Percentiles rank a stretch among this genome's conserved stretches.
Evolutionary conservation across 2,329 filamentous ascomycete species (phyloP).

Genomic region (Fusarium veterinarium): DNA sequence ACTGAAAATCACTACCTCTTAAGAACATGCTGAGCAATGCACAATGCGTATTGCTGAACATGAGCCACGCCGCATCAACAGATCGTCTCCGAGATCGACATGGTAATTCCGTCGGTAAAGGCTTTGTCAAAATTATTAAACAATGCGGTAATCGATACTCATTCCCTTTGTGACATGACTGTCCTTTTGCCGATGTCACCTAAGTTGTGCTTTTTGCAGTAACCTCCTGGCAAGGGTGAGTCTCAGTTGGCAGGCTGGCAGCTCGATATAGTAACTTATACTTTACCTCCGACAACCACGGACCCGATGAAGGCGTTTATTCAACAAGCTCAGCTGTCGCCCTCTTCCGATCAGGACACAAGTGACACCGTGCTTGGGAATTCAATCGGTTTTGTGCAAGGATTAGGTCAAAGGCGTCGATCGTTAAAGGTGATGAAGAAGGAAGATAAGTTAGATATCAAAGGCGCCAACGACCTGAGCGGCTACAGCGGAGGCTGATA

Average conservation of each 20-base stretch:
- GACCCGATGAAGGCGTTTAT: constrained; percentile 27
- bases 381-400: constrained; percentile 24
- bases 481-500: constrained; percentile 1
- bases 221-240: constrained; percentile 21
- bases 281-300: constrained; percentile 22
- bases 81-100: constrained; percentile 28
- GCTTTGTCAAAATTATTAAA: constrained; percentile 24
- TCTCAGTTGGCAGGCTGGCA: constrained; percentile 16
- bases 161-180: not conserved
- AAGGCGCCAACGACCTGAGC: constrained; percentile 6
- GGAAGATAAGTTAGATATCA: not conserved
- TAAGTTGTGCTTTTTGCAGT: not conserved
- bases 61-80: constrained; percentile 12
- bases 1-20: constrained; percentile 11
- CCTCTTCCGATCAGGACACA: constrained; percentile 17
- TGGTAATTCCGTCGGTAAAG: constrained; percentile 17
- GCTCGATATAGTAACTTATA: constrained; percentile 42
- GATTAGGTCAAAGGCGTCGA: constrained; percentile 32
- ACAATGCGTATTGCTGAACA: constrained; percentile 10
- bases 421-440: not conserved
- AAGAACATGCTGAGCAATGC: constrained; percentile 14
- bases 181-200: constrained; percentile 21
- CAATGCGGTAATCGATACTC: constrained; percentile 12
- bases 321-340: constrained; percentile 13
- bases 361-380: constrained; percentile 31